Evolutionary conservation across 768 basidiomycete genomes (phyloP).

Genomic region (Trametes cingulata): DNA sequence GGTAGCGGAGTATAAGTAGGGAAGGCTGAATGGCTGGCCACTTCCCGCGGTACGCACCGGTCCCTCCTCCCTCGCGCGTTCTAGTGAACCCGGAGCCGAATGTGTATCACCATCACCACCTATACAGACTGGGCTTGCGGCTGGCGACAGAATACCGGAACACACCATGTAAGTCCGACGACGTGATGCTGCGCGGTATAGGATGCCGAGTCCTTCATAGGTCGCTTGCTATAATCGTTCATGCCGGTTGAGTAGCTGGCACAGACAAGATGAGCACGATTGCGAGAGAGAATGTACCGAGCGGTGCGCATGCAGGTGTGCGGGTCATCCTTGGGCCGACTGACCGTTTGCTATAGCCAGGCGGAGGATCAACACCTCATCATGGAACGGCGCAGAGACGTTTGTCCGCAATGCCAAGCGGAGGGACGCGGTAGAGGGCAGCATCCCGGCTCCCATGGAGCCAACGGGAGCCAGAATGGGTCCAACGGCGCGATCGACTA

Average conservation of each 20-base stretch:
- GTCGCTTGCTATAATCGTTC: constrained; percentile 3
- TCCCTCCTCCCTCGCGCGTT: background rate
- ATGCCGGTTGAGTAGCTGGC: constrained; percentile 15
- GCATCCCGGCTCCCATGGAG: background rate
- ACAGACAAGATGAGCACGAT: constrained; percentile 3
- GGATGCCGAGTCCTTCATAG: background rate
- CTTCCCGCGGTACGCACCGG: background rate
- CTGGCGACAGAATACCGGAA: constrained; percentile 4
- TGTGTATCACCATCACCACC: constrained; percentile 13
- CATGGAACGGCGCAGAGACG: constrained; percentile 1
- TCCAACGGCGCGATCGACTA: background rate
- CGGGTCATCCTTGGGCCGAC: background rate
- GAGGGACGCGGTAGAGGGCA: background rate
- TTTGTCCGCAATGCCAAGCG: constrained; percentile 3
- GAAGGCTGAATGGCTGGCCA: background rate
- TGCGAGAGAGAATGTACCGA: constrained; percentile 10
- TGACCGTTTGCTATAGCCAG: background rate
- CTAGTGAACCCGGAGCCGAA: background rate
- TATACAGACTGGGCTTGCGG: constrained; percentile 18
- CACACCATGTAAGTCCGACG: constrained; percentile 2
- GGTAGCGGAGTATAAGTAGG: background rate
- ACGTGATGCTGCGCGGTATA: background rate
- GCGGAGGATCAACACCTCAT: constrained; percentile 18
- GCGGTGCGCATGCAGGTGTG: background rate
- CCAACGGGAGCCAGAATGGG: background rate